A percentile compares a stretch with the other conserved stretches of the same genome.
Evolutionary conservation across 768 basidiomycete species (phyloP).

Genomic region (Ephemerocybe angulata): DNA sequence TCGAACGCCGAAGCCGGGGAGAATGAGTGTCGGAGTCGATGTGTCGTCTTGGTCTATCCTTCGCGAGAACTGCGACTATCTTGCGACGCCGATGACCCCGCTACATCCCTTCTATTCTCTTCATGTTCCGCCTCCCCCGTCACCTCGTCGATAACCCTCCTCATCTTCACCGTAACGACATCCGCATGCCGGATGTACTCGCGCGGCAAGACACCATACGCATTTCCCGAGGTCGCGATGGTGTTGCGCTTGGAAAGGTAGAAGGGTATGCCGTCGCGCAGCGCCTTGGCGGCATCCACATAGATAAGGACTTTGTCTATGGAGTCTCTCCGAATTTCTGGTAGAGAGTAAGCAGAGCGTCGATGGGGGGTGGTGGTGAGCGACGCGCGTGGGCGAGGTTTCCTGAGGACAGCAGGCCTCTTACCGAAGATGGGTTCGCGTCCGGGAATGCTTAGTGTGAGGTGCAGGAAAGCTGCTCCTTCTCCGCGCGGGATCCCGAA

Average conservation of each 20-base stretch:
- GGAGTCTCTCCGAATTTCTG: neutral
- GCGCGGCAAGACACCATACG: neutral
- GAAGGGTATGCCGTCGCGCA: neutral
- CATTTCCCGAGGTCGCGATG: neutral
- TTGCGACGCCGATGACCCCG: no score
- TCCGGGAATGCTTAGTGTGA: neutral
- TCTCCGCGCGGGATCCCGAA: neutral
- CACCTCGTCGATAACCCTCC: neutral
- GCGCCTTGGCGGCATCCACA: neutral
- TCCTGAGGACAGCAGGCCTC: neutral
- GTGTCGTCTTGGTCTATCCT: no score
- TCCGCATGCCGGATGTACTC: neutral
- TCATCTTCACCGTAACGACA: neutral
- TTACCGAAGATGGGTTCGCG: conserved; percentile 6
- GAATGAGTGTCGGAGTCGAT: no score
- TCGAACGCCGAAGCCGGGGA: no score
- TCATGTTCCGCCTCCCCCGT: neutral
- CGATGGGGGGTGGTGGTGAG: neutral
- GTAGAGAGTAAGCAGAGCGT: no score
- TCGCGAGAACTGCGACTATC: no score
- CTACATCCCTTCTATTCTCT: neutral
- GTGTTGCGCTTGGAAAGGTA: neutral
- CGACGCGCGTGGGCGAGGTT: neutral
- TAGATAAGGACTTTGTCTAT: conserved; percentile 3
- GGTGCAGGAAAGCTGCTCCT: neutral